phyloP scores from a whole-genome alignment of 1,284 basidiomycete species.

The Bjerkandera adusta region DNA sequence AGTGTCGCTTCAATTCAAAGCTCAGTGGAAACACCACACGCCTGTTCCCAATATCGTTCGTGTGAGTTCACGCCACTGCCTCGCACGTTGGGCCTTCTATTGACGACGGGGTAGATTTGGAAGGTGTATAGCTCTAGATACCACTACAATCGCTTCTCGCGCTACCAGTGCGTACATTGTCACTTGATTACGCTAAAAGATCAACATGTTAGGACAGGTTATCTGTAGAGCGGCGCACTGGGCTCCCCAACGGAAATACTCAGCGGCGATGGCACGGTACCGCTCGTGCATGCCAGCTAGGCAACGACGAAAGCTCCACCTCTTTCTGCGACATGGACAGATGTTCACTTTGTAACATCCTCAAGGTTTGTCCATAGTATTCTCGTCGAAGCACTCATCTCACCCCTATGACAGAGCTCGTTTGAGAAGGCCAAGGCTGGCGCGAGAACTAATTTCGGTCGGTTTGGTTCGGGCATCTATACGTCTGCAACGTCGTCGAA shows the following conservation, averaged over 20 bases:
- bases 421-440: slow-evolving; percentile 11
- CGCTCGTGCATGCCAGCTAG: slow-evolving; percentile 12
- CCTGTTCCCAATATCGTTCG: neutral
- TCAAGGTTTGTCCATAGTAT: slow-evolving; percentile 6
- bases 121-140: slow-evolving; percentile 18
- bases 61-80: neutral
- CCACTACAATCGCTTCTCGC: slow-evolving; percentile 18
- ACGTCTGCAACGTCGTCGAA: slow-evolving; percentile 21
- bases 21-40: neutral
- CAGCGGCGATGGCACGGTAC: slow-evolving; percentile 17
- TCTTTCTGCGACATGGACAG: slow-evolving; percentile 1
- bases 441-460: slow-evolving; percentile 10
- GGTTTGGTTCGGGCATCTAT: slow-evolving; percentile 20
- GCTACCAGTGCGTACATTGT: slow-evolving; percentile 20
- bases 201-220: slow-evolving; percentile 1
- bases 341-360: slow-evolving; percentile 16
- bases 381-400: neutral
- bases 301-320: slow-evolving; percentile 5
- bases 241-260: slow-evolving; percentile 11
- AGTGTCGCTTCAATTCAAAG: slow-evolving; percentile 1
- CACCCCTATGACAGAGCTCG: slow-evolving; percentile 9
- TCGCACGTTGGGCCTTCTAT: neutral
- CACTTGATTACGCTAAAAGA: too few species aligned
- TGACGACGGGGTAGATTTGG: slow-evolving; percentile 21
- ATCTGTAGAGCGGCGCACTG: slow-evolving; percentile 10